phyloP scores from a whole-genome alignment of 2,329 filamentous ascomycete species.

The Fragosphaeria purpurea region DNA sequence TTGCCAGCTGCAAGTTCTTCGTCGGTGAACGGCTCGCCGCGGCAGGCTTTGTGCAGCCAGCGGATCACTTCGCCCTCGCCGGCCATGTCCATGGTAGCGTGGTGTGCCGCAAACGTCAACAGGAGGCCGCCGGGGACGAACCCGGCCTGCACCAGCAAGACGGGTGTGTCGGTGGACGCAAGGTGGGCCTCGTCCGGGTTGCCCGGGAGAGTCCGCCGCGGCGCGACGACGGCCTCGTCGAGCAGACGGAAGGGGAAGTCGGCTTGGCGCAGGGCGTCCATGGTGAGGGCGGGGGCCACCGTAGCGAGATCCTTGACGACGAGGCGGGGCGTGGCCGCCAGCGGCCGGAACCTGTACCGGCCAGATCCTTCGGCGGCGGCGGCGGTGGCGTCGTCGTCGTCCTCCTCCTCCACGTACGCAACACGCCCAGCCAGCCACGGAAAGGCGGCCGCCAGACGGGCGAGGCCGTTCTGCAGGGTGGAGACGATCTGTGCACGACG shows the following conservation, averaged over 20 bases:
- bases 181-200: slow-evolving; percentile 30
- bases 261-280: slow-evolving; percentile 26
- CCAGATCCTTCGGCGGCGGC: slow-evolving; percentile 19
- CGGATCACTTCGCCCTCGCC: slow-evolving; percentile 14
- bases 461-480: slow-evolving; percentile 26
- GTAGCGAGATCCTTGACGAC: slow-evolving; percentile 32
- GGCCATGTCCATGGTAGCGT: slow-evolving; percentile 15
- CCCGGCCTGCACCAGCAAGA: slow-evolving; percentile 26
- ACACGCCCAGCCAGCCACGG: slow-evolving; percentile 34
- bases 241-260: slow-evolving; percentile 38
- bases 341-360: slow-evolving; percentile 8
- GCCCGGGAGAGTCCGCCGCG: slow-evolving; percentile 1
- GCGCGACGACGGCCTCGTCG: slow-evolving; percentile 24
- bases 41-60: slow-evolving; percentile 39
- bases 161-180: slow-evolving; percentile 23
- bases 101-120: slow-evolving; percentile 13
- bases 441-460: slow-evolving; percentile 27
- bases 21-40: slow-evolving; percentile 30
- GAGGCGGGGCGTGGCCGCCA: slow-evolving; percentile 22
- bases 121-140: slow-evolving; percentile 14
- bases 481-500: slow-evolving; percentile 18
- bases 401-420: no score
- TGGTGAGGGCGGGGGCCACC: slow-evolving; percentile 24
- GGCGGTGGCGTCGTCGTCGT: slow-evolving; percentile 26
- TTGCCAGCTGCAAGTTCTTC: slow-evolving; percentile 29